Percentiles rank a stretch among this genome's conserved stretches.
phyloP scores from a whole-genome alignment of 1,139 yeast genomes.

The Candida sanyaensis region DNA sequence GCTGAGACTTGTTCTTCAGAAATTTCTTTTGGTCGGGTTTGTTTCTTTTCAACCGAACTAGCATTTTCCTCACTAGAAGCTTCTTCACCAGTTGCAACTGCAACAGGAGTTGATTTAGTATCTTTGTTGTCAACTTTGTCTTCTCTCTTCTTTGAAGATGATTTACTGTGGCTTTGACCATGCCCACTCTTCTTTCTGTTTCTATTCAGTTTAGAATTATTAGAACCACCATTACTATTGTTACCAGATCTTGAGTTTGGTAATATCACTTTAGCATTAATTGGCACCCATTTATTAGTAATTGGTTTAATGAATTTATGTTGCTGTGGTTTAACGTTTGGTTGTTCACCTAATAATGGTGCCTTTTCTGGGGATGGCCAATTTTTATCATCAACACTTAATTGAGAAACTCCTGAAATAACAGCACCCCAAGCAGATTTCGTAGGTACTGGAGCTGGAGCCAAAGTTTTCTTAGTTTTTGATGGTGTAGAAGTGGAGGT shows the following conservation, averaged over 20 bases:
- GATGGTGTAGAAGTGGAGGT: slow-evolving; percentile 4
- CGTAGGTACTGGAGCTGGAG: slow-evolving; percentile 79
- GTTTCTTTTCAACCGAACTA: slow-evolving; percentile 2
- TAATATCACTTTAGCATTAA: slow-evolving; percentile 68
- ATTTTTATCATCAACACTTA: slow-evolving; percentile 45
- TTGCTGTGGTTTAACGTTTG: slow-evolving; percentile 24
- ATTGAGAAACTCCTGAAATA: slow-evolving; percentile 16
- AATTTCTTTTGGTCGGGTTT: slow-evolving; percentile 3
- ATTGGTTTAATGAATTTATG: slow-evolving; percentile 58
- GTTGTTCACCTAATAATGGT: slow-evolving; percentile 16
- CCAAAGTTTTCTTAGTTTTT: slow-evolving; percentile 46
- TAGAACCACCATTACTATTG: slow-evolving; percentile 17
- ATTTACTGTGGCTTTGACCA: slow-evolving; percentile 9
- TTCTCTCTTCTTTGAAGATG: slow-evolving; percentile 11
- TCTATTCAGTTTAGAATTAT: slow-evolving; percentile 30
- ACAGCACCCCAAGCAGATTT: slow-evolving; percentile 68
- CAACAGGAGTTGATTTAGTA: background rate
- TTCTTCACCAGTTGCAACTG: background rate
- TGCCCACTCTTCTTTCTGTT: slow-evolving; percentile 36
- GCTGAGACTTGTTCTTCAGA: slow-evolving; percentile 9
- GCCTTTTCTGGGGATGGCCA: slow-evolving; percentile 62
- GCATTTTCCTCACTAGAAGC: background rate
- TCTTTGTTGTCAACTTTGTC: slow-evolving; percentile 4
- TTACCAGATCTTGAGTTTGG: slow-evolving; percentile 31
- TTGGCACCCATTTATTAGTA: slow-evolving; percentile 89